These are phyloP conservation scores for Diddensiella caesifluorescens DNA, from an alignment of 805 yeast species.

Conservation along the genomic window DNA sequence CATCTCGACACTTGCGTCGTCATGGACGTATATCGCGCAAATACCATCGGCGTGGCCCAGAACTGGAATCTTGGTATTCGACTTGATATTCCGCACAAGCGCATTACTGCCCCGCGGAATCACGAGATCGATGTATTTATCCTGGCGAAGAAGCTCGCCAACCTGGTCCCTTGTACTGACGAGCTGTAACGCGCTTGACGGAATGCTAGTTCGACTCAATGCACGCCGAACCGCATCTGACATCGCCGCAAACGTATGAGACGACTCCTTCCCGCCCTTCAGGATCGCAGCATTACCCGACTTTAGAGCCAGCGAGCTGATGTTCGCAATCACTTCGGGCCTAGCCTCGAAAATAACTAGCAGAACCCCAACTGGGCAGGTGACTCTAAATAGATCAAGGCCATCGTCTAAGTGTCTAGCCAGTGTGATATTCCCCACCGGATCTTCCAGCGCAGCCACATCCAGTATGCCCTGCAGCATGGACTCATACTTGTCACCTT, in stretches of 20 bases:
- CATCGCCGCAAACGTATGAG: constrained; percentile 77
- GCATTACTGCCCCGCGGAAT: constrained; percentile 98
- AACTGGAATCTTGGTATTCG: constrained; percentile 89
- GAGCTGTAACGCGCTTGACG: constrained; percentile 75
- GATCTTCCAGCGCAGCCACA: constrained; percentile 84
- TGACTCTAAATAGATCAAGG: constrained; percentile 71
- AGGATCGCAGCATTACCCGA: constrained; percentile 95
- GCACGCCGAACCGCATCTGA: constrained; percentile 62
- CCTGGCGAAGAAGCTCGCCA: constrained; percentile 75
- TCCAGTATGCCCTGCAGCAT: constrained; percentile 95
- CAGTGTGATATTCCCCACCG: constrained; percentile 82
- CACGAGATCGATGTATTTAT: constrained; percentile 85
- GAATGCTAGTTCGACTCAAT: constrained; percentile 63
- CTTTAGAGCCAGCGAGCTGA: constrained; percentile 90
- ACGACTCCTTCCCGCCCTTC: constrained; percentile 95
- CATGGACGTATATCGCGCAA: constrained; percentile 81
- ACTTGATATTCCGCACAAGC: constrained; percentile 79
- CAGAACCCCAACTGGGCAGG: constrained; percentile 93
- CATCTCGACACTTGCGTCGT: constrained; percentile 68
- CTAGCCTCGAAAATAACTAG: constrained; percentile 91
- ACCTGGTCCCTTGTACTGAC: constrained; percentile 89
- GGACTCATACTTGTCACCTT: constrained; percentile 79
- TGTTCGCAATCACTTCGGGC: constrained; percentile 98
- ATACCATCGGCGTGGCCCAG: constrained; percentile 98
- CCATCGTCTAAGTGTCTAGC: constrained; percentile 86